phyloP scores from a whole-genome alignment of 768 basidiomycete species.

The Butyriboletus loyo region DNA sequence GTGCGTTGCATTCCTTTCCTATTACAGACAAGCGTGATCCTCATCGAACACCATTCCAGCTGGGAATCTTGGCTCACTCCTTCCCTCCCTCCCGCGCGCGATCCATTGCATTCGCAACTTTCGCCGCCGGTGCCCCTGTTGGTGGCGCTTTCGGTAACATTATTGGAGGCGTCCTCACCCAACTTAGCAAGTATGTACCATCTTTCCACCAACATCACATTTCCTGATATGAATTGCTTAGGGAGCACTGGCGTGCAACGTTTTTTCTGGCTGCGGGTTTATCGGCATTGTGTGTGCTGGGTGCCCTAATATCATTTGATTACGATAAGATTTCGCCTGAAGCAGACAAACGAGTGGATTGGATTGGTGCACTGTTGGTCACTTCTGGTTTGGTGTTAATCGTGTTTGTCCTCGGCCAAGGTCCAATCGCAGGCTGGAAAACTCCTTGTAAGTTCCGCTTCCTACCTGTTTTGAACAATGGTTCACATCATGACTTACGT shows the following conservation, averaged over 20 bases:
- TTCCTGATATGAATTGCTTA: conserved; percentile 3
- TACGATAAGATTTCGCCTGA: conserved; percentile 44
- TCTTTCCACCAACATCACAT: not conserved
- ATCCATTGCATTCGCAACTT: conserved; percentile 77
- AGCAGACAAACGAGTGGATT: conserved; percentile 57
- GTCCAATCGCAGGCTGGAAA: conserved; percentile 60
- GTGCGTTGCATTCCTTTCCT: conserved; percentile 37
- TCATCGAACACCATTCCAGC: conserved; percentile 32
- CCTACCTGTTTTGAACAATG: conserved; percentile 15
- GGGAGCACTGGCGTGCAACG: conserved; percentile 61
- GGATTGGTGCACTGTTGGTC: conserved; percentile 67
- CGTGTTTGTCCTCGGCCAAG: conserved; percentile 71
- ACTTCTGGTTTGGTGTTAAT: conserved; percentile 68
- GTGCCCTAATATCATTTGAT: conserved; percentile 61
- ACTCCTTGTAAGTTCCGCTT: conserved; percentile 44
- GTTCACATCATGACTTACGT: conserved; percentile 5
- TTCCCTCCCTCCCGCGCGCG: conserved; percentile 70
- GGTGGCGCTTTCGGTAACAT: conserved; percentile 71
- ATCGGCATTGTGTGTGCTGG: conserved; percentile 46
- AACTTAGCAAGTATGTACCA: conserved; percentile 40
- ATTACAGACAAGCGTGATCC: not conserved
- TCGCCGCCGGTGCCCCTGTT: conserved; percentile 80
- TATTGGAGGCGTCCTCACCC: conserved; percentile 70
- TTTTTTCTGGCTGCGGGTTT: conserved; percentile 63
- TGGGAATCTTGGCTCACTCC: conserved; percentile 78